phyloP scores from a whole-genome alignment of 2,329 filamentous ascomycete genomes.

The Talaromyces sp. region DNA sequence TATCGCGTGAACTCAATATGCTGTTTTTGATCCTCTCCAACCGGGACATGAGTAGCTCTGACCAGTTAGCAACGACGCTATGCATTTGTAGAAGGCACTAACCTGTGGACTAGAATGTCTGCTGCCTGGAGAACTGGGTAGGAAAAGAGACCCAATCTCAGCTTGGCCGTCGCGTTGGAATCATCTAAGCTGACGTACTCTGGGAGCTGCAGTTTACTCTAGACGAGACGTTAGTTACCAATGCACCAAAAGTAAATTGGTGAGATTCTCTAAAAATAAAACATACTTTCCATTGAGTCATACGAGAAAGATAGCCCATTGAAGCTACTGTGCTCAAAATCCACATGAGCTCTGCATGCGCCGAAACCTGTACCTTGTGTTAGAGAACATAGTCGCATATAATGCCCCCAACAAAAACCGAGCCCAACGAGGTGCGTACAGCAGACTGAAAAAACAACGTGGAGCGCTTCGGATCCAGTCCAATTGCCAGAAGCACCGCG shows the following conservation, averaged over 20 bases:
- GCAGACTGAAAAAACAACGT: conserved; percentile 78
- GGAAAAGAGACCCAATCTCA: conserved; percentile 88
- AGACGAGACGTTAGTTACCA: conserved; percentile 2
- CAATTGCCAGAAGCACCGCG: conserved; percentile 76
- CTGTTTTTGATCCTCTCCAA: conserved; percentile 91
- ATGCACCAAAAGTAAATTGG: neutral
- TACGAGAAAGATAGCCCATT: conserved; percentile 90
- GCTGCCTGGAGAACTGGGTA: conserved; percentile 95
- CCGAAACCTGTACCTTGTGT: conserved; percentile 53
- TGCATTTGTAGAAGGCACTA: conserved; percentile 9
- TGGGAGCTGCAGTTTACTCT: conserved; percentile 69
- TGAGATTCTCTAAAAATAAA: neutral
- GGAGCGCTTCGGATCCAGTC: conserved; percentile 70
- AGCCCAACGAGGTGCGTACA: conserved; percentile 42
- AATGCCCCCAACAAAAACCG: neutral
- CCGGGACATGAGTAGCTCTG: conserved; percentile 87
- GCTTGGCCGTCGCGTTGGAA: conserved; percentile 51
- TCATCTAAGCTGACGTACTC: conserved; percentile 57
- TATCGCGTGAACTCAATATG: conserved; percentile 91
- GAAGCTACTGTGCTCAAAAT: conserved; percentile 87
- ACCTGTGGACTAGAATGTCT: conserved; percentile 83
- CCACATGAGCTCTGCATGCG: conserved; percentile 93
- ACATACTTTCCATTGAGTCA: conserved; percentile 96
- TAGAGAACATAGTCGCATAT: neutral
- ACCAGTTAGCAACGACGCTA: conserved; percentile 12